Evolutionary conservation across 2,329 filamentous ascomycete genomes (phyloP).

Genomic region (Escovopsis sp.): DNA sequence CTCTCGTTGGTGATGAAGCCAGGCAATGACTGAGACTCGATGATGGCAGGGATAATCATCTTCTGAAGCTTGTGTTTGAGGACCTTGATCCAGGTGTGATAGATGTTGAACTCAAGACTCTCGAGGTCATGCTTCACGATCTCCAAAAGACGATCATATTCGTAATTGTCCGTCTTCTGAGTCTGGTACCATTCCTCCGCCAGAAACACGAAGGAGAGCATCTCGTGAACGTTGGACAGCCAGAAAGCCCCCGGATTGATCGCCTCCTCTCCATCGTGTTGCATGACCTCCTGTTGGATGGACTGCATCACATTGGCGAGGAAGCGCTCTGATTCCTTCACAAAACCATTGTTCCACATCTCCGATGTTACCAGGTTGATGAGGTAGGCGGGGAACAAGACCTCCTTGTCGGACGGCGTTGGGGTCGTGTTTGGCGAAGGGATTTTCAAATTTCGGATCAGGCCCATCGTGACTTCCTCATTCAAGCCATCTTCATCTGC

Average conservation of each 20-base stretch:
- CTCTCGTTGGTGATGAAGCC: slow-evolving; percentile 98
- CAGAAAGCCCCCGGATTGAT: slow-evolving; percentile 97
- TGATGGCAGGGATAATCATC: slow-evolving; percentile 99
- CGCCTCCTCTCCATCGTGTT: slow-evolving; percentile 91
- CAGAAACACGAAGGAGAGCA: slow-evolving; percentile 98
- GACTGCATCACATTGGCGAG: slow-evolving; percentile 99
- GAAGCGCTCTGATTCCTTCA: slow-evolving; percentile 98
- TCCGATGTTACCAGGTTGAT: slow-evolving; percentile 98
- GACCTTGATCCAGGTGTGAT: slow-evolving; percentile 99
- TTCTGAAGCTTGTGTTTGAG: slow-evolving; percentile 98
- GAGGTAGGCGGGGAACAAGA: slow-evolving; percentile 94
- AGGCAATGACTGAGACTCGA: slow-evolving; percentile 93
- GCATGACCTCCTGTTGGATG: slow-evolving; percentile 98
- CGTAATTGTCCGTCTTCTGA: slow-evolving; percentile 97
- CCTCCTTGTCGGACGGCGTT: slow-evolving; percentile 92
- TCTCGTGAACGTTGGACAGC: slow-evolving; percentile 98
- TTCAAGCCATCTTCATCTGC: slow-evolving; percentile 93
- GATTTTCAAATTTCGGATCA: slow-evolving; percentile 95
- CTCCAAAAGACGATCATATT: slow-evolving; percentile 92
- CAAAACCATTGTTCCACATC: slow-evolving; percentile 99
- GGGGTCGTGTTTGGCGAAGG: slow-evolving; percentile 75
- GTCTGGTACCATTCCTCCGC: slow-evolving; percentile 99
- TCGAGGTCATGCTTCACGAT: slow-evolving; percentile 99
- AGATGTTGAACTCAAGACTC: slow-evolving; percentile 98
- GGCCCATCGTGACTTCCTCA: slow-evolving; percentile 88